Evolutionary conservation across 2,329 filamentous ascomycete species (phyloP), one percentile per base, ranked within the genome.

Genomic region (Grosmannia huntii): DNA sequence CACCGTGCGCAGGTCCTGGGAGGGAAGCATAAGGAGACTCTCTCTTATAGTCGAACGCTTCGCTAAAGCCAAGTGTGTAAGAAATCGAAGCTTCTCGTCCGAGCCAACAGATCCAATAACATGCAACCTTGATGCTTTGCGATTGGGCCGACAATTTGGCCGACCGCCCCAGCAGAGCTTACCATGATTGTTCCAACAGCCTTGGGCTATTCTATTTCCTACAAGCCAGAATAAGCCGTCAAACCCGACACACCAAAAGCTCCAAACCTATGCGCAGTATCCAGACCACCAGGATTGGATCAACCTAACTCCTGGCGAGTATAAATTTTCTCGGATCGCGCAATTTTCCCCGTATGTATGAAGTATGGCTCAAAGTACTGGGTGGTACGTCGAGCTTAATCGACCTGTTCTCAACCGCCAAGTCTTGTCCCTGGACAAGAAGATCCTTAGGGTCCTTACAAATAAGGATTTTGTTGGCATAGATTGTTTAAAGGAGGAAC

Each of bases 31-130:
- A 67, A 0, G 88, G 79, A 64, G 79, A 81, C 74, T 94, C 88
- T 64, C 82, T 90, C 79, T 94, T 92, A 78, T 95, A 95, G 77
- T 95, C 94, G 75, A 92, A 94, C 10, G 84, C 89, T 19, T 64
- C 73, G 58, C 81, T 77, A 63, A 76, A 80, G 10, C 77, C 78
- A 1, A 81, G 72, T 66, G 71, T 50, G n/a, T 67, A 56, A 80
- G 70, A 69, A 84, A 94, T 23, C 87, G 81, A 27, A 90, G 76
- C 76, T 95, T 95, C 66, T 87, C 84, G 66, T 91, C 86, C 21
- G 83, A 83, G 3, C 90, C 89, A 12, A 90, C 89, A 56, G 84
- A 89, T 21, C 89, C 90, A 62, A 95, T 85, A 48, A 95, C 89
- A 51, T 72, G 84, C 59, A 94, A 72, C 2, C 89, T 70, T 91